A percentile compares a stretch with the other conserved stretches of the same genome.
These are phyloP conservation scores for Fragaria ananassa DNA, from an alignment of 306 rosid species.

Conservation along the genomic window DNA sequence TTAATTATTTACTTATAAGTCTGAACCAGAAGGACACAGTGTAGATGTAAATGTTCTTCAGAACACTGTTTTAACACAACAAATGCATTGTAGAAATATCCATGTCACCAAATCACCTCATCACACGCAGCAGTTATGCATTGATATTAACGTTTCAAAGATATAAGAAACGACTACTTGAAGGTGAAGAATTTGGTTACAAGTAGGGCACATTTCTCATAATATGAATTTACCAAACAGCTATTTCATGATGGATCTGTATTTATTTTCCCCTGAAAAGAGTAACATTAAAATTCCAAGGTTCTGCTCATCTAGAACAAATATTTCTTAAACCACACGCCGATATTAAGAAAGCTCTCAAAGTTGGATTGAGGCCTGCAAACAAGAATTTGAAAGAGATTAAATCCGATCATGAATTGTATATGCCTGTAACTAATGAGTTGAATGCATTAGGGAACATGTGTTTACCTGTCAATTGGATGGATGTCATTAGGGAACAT, in stretches of 20 bases:
- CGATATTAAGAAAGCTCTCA: conserved; percentile 83
- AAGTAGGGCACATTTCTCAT: not conserved
- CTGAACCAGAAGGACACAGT: too few species aligned
- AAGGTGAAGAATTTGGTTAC: not conserved
- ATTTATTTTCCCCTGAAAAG: not conserved
- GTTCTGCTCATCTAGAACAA: conserved; percentile 47
- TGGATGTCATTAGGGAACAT: conserved; percentile 82
- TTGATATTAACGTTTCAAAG: not conserved
- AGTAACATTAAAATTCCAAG: not conserved
- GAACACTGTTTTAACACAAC: too few species aligned
- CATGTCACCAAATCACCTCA: not conserved
- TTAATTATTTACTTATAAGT: too few species aligned
- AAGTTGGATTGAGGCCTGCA: conserved; percentile 89
- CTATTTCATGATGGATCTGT: not conserved
- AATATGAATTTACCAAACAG: not conserved
- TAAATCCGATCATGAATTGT: not conserved
- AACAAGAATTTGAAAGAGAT: not conserved
- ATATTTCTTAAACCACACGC: conserved; percentile 78
- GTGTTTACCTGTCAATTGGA: conserved; percentile 64
- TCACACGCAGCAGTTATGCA: not conserved
- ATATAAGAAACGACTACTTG: not conserved
- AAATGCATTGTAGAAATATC: not conserved
- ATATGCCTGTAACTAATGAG: not conserved
- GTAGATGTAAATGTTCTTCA: too few species aligned
- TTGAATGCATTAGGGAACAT: conserved; percentile 11